Evolutionary conservation across 257 asterid species (phyloP), one percentile per base, ranked within the genome.

Genomic region (Fraxinus americana): DNA sequence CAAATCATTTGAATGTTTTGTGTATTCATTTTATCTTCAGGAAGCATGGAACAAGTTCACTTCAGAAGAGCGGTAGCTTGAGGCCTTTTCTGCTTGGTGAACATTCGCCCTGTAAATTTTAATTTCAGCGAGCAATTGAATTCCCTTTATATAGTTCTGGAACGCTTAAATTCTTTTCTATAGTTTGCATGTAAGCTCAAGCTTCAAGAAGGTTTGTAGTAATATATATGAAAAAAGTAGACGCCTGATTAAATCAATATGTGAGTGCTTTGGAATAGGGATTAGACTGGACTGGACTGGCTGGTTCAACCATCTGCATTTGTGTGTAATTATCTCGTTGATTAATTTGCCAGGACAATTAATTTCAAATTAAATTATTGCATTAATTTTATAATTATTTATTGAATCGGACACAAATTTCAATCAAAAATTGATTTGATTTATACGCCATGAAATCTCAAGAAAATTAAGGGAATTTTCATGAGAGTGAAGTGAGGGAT

Each of bases 31-130:
- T 17, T 75, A 70, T 80, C 78, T 74, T 70, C 41, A 94, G 97
- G 98, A 91, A 86, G 98, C 98, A 77, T 92, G 98, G 97, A 91
- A 81, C 90, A 94, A 80, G 84, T 94, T 94, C 90, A 94, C 87
- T 81, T 92, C 98, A 19, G 98, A 94, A 86, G 98, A 94, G 85
- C 87, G 91, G 81, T 87, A 87, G 87, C 54, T 25, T 29, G 75
- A 34, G 78, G 23, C 57, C 25, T 67, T 66, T 65, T 61, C 68
- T 61, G 34, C 68, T 23, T 63, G 69, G 35, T 27, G 35, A 4
- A 23, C 69, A 63, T 63, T 25, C 11, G 34, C 67, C 32, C 34
- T 21, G 68, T 61, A 61, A 61, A 61, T 61, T 61, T 61, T 61
- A 23, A 29, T 21, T 2, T 21, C 29, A 23, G 34, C 68, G 11